These are phyloP conservation scores for Debaryomyces sp. DNA, from an alignment of 1,139 yeast species.

Conservation along the genomic window DNA sequence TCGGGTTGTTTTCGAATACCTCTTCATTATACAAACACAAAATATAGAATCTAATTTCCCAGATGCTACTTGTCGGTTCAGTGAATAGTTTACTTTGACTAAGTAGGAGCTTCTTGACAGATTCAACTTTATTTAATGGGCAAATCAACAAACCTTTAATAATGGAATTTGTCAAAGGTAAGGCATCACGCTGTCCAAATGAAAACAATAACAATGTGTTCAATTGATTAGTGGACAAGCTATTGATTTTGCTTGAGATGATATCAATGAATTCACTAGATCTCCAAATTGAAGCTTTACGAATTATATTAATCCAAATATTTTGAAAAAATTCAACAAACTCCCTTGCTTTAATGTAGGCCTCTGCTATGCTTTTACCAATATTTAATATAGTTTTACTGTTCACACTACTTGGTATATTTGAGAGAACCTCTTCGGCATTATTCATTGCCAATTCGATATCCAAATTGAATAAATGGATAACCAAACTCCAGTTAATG, in stretches of 20 bases:
- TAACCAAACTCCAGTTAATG: slow-evolving; percentile 48
- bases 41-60: slow-evolving; percentile 52
- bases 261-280: slow-evolving; percentile 30
- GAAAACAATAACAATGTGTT: slow-evolving; percentile 17
- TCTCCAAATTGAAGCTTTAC: slow-evolving; percentile 25
- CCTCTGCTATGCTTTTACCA: slow-evolving; percentile 44
- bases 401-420: slow-evolving; percentile 16
- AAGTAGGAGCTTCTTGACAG: slow-evolving; percentile 19
- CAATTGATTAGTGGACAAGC: slow-evolving; percentile 53
- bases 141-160: slow-evolving; percentile 41
- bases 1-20: slow-evolving; percentile 19
- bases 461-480: slow-evolving; percentile 49
- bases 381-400: slow-evolving; percentile 19
- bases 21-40: slow-evolving; percentile 51
- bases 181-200: slow-evolving; percentile 10
- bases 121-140: slow-evolving; percentile 21
- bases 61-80: slow-evolving; percentile 24
- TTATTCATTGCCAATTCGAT: slow-evolving; percentile 51
- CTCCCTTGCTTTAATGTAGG: slow-evolving; percentile 63
- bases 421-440: slow-evolving; percentile 28
- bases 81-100: slow-evolving; percentile 13
- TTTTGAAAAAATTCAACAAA: slow-evolving; percentile 47
- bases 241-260: slow-evolving; percentile 42
- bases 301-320: slow-evolving; percentile 46
- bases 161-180: slow-evolving; percentile 37